Evolutionary conservation across 768 basidiomycete species (phyloP).

Genomic region (Kwoniella pini): DNA sequence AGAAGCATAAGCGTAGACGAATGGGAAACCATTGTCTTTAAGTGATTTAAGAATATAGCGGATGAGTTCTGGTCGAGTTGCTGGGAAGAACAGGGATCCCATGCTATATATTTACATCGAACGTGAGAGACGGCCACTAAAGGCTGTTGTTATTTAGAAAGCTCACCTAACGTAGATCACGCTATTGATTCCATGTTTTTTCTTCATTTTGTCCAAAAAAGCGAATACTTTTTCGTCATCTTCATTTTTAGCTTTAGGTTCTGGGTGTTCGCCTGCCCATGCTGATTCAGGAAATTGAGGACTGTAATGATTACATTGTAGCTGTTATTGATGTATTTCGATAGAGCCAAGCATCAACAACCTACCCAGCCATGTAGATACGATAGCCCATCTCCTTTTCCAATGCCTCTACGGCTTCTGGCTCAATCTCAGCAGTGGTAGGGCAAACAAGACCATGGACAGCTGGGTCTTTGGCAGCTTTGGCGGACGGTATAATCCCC

Average conservation of each 20-base stretch:
- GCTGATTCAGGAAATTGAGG: slow-evolving; percentile 28
- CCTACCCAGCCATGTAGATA: slow-evolving; percentile 33
- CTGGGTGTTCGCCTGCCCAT: slow-evolving; percentile 20
- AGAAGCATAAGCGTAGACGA: slow-evolving; percentile 36
- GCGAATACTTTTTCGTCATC: slow-evolving; percentile 25
- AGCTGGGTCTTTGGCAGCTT: slow-evolving; percentile 3
- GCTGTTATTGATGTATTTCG: too few relatives aligned
- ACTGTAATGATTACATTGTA: slow-evolving; percentile 7
- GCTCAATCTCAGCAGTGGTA: slow-evolving; percentile 20
- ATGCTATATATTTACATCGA: slow-evolving; percentile 13
- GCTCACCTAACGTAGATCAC: slow-evolving; percentile 33
- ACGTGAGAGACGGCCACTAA: neutral
- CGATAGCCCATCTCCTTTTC: slow-evolving; percentile 19
- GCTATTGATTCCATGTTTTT: slow-evolving; percentile 24
- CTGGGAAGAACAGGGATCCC: slow-evolving; percentile 33
- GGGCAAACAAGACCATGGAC: slow-evolving; percentile 21
- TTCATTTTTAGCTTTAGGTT: neutral
- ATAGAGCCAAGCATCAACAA: neutral
- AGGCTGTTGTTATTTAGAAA: too few relatives aligned
- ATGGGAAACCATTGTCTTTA: slow-evolving; percentile 17
- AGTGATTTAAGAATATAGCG: slow-evolving; percentile 30
- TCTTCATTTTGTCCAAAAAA: slow-evolving; percentile 32
- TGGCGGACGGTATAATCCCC: neutral
- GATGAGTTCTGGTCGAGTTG: slow-evolving; percentile 28
- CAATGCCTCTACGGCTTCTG: slow-evolving; percentile 10